Percentiles rank a stretch among this genome's conserved stretches.
Evolutionary conservation across 495 filamentous ascomycete species (phyloP).

Genomic region (Hyaloscypha finlandica): DNA sequence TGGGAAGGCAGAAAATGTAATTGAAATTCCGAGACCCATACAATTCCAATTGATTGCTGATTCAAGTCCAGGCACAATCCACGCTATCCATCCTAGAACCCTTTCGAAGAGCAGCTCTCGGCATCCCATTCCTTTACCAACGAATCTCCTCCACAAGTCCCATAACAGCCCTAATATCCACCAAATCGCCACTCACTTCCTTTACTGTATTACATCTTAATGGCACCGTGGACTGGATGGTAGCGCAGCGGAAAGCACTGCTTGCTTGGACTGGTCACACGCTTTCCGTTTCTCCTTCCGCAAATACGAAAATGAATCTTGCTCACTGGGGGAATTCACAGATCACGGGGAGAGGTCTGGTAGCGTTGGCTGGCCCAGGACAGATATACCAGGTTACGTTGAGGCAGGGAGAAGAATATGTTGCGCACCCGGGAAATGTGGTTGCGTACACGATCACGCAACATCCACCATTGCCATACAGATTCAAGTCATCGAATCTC

Average conservation of each 20-base stretch:
- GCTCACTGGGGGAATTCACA: constrained; percentile 90
- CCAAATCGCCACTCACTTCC: constrained; percentile 79
- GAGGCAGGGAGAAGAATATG: constrained; percentile 78
- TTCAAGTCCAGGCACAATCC: constrained; percentile 63
- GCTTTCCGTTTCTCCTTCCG: constrained; percentile 68
- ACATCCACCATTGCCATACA: constrained; percentile 75
- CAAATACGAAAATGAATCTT: constrained; percentile 73
- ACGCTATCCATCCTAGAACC: constrained; percentile 86
- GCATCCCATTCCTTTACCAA: constrained; percentile 95
- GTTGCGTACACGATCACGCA: constrained; percentile 82
- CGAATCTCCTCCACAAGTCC: constrained; percentile 81
- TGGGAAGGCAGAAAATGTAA: constrained; percentile 87
- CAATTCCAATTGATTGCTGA: constrained; percentile 22
- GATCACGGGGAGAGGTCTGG: constrained; percentile 82
- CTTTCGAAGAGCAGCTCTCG: constrained; percentile 70
- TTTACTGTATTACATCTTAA: constrained; percentile 87
- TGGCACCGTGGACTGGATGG: constrained; percentile 95
- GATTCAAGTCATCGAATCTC: constrained; percentile 75
- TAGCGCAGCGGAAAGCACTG: constrained; percentile 80
- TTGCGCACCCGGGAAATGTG: constrained; percentile 84
- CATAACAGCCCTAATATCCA: constrained; percentile 81
- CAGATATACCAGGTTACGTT: constrained; percentile 83
- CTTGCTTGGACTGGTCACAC: constrained; percentile 96
- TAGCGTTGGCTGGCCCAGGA: constrained; percentile 80
- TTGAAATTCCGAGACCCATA: constrained; percentile 21